Base-by-base conservation (phyloP, 1,284 basidiomycete species). In the Bondarzewia mesenterica region DNA sequence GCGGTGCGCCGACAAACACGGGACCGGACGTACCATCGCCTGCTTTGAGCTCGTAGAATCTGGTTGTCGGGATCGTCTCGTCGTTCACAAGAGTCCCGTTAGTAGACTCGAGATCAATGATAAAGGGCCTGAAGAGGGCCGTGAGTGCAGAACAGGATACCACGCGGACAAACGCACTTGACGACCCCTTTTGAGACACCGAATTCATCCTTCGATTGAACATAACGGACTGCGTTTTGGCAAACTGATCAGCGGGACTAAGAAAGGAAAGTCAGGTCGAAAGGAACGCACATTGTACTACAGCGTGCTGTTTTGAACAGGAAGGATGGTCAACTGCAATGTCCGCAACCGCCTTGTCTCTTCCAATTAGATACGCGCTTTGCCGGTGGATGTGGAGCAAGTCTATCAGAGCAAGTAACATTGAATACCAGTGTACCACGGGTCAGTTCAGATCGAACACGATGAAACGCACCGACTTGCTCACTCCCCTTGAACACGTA, bases 251-350 rank as follows among this genome's bases (percentile, higher is more conserved):
- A 39, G 21, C 2, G 45, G 53, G 40, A 58, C 50, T 10, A 54
- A 49, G 51, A 35, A 18, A 20, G 25, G 42, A 20, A 15, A 12
- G 18, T 7, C 39, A 2, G 39, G 20, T 27, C 41, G 27, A 21
- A 42, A 22, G 42, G 45, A 18, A 63, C 80, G 32, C 59, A 86
- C 89, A 93, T 69, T 99, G 96, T 35, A 99, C 85, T 4, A 86
- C 96, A 20, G 95, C 94, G 61, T 99, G 96, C 63, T 99, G 96
- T 63, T 99, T 99, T 1, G 95, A 99, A 57, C 90, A 93, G 4
- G 94, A 98, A 1, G 94, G 93, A 63, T 99, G 95, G 52, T 95
- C 93, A 36, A 97, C 70, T 2, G 87, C 77, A 52, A 99, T 89
- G 61, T 99, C 96, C 37, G 84, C 85, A 27, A 95, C 89, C 18